Conservation (phyloP, 257 asterid species). For the Solanum lycopersicoides region DNA sequence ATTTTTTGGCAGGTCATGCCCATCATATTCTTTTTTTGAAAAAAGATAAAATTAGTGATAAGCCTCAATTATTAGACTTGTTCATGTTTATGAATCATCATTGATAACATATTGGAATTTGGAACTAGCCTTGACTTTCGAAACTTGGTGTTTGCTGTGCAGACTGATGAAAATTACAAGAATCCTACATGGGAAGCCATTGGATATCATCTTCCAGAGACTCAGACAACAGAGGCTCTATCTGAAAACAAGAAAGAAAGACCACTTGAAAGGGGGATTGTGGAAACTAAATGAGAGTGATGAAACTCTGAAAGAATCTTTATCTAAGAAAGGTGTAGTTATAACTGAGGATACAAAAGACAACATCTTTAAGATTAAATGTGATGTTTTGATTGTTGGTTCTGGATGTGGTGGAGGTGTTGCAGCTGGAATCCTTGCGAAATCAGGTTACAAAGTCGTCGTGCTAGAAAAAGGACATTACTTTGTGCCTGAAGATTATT, state of each 20-base stretch:
- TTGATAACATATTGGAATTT: background rate
- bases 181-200: slow-evolving; percentile 73
- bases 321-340: slow-evolving; percentile 37
- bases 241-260: slow-evolving; percentile 18
- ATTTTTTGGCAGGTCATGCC: background rate
- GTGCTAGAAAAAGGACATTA: slow-evolving; percentile 81
- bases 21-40: background rate
- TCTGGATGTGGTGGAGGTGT: slow-evolving; percentile 95
- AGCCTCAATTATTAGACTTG: background rate
- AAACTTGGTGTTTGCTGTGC: slow-evolving; percentile 9
- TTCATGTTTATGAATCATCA: background rate
- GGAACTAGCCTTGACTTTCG: background rate
- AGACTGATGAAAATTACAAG: slow-evolving; percentile 54
- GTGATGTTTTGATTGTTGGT: slow-evolving; percentile 86
- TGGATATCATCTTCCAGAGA: slow-evolving; percentile 46
- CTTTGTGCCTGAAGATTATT: slow-evolving; percentile 66
- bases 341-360: slow-evolving; percentile 27
- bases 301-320: slow-evolving; percentile 41
- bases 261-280: slow-evolving; percentile 67
- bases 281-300: slow-evolving; percentile 46
- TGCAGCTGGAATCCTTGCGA: slow-evolving; percentile 72
- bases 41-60: background rate
- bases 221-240: background rate
- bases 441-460: slow-evolving; percentile 63
- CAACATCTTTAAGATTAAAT: slow-evolving; percentile 27